Evolutionary conservation across 768 basidiomycete species (phyloP).

Genomic region (Naganishia vaughanmartiniae): DNA sequence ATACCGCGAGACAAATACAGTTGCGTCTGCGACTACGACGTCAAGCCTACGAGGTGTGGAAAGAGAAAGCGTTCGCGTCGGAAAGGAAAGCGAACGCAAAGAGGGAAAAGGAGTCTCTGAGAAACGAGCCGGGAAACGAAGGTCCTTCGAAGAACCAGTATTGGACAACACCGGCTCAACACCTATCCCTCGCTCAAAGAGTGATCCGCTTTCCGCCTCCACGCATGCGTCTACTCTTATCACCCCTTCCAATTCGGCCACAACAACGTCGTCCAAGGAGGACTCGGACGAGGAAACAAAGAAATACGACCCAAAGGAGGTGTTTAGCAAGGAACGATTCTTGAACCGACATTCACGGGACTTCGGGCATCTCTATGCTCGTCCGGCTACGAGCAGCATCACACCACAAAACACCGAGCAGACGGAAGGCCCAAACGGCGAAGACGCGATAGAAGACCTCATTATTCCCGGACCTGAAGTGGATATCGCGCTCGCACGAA

Average conservation of each 20-base stretch:
- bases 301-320: conserved; percentile 21
- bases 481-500: conserved; percentile 20
- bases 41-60: background rate
- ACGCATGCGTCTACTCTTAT: background rate
- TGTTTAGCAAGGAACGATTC: conserved; percentile 29
- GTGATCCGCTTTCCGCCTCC: conserved; percentile 12
- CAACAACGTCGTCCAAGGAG: background rate
- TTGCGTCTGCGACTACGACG: background rate
- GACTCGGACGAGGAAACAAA: conserved; percentile 7
- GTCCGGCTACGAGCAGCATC: conserved; percentile 3
- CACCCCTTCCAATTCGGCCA: background rate
- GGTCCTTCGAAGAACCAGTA: background rate
- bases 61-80: background rate
- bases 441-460: background rate
- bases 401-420: background rate
- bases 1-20: background rate
- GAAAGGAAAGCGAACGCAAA: background rate
- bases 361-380: conserved; percentile 29
- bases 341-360: conserved; percentile 33
- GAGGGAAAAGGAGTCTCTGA: background rate
- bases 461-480: conserved; percentile 1
- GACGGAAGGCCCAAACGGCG: background rate
- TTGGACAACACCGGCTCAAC: background rate
- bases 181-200: conserved; percentile 9
- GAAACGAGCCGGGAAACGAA: background rate